Evolutionary conservation across 2,329 filamentous ascomycete species (phyloP), one percentile per base, ranked within the genome.

Genomic region (Delphinella strobiligena): DNA sequence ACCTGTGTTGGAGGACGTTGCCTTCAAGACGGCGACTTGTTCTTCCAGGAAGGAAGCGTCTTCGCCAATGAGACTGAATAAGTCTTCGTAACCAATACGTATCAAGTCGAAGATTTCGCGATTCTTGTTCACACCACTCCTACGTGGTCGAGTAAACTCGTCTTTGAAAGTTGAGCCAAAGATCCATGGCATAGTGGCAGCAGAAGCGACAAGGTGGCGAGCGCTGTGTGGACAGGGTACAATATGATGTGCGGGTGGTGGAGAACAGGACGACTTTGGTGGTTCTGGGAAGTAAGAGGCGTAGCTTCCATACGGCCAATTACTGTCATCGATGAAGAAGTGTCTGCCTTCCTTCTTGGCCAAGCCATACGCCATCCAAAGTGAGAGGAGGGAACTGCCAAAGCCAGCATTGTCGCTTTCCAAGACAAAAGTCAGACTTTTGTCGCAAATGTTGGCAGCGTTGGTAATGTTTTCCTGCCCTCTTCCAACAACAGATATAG

Each of bases 351-450:
- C 82, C 43, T 78, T 72, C 54, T 80, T 69, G 2, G 86, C 84
- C 39, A 93, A 62, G 3, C 83, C 83, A 54, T 91, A 93, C 18
- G 84, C 80, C 51, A 81, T 80, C 85, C 86, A 94, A 41, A 93
- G 56, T 53, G 79, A 72, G 71, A 93, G 78, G 43, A 94, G 60
- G 1, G 80, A 77, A 47, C 75, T 78, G 4, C 86, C 86, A 8
- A 93, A 66, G 2, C 86, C 86, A 2, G 83, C 82, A 51, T 89
- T 78, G 3, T 71, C 61, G 5, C 77, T 70, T 54, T 89, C 83
- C 51, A 93, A 67, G 2, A 87, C 73, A 55, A 82, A 91, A 0
- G 83, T 93, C 61, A 93, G 65, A 43, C 75, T 83, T 47, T 61
- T 76, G 34, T 76, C 66, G 61, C 86, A 93, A 12, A 80, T 49